Conservation (phyloP, 139 green algal genomes). For the Chlorella ohadii region DNA sequence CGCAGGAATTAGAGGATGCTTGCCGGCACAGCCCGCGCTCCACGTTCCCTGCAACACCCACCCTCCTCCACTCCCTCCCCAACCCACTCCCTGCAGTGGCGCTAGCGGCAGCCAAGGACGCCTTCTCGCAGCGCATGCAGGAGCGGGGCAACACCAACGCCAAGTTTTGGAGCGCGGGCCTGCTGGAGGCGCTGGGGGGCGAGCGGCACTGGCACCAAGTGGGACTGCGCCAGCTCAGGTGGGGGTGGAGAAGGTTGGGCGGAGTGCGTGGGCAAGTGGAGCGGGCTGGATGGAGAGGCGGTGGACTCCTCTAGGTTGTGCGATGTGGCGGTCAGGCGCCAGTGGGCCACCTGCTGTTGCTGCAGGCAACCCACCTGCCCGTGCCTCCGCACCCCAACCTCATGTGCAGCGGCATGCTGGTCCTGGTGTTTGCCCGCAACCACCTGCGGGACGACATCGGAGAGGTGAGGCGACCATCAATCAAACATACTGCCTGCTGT, state of each 20-base stretch:
- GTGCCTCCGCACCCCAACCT: background rate
- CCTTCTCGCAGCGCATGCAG: slow-evolving; percentile 49
- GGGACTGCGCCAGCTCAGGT: slow-evolving; percentile 85
- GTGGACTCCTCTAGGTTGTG: too few species aligned
- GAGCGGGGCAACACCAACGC: slow-evolving; percentile 84
- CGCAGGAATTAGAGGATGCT: too few species aligned
- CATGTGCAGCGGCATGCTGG: slow-evolving; percentile 68
- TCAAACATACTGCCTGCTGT: too few species aligned
- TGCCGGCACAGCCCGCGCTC: background rate
- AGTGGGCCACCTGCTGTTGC: too few species aligned
- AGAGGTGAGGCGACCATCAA: slow-evolving; percentile 14
- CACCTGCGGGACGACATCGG: slow-evolving; percentile 11
- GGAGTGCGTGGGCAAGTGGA: too few species aligned
- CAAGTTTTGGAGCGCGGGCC: slow-evolving; percentile 69
- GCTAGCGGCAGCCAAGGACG: slow-evolving; percentile 61
- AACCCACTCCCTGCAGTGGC: too few species aligned
- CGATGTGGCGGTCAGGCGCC: too few species aligned
- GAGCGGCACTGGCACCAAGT: slow-evolving; percentile 59
- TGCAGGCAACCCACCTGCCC: too few species aligned
- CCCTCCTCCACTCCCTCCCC: too few species aligned
- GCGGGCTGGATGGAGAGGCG: too few species aligned
- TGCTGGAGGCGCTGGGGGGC: slow-evolving; percentile 56
- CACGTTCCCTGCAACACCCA: background rate
- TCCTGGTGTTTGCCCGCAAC: slow-evolving; percentile 74
- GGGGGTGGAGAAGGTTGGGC: background rate